Percentiles rank a stretch among this genome's conserved stretches.
phyloP scores from a whole-genome alignment of 2,329 filamentous ascomycete genomes.

The Sporothrix pseudoabietina region DNA sequence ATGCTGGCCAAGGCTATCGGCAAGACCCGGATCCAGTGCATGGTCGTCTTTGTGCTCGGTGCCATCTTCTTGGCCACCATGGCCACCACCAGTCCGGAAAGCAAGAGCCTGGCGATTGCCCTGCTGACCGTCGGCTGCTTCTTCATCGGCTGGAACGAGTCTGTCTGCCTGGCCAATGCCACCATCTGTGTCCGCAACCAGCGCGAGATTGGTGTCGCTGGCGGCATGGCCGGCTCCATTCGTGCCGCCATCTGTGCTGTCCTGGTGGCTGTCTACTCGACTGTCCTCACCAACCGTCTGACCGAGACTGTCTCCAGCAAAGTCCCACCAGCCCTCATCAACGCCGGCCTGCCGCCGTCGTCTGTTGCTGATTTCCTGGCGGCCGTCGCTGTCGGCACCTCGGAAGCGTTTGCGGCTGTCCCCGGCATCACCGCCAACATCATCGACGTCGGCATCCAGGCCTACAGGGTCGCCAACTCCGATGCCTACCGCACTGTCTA shows the following conservation, averaged over 20 bases:
- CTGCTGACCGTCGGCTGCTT: conserved; percentile 41
- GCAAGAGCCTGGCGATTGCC: conserved; percentile 36
- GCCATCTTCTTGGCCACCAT: conserved; percentile 41
- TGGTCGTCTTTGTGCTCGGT: conserved; percentile 38
- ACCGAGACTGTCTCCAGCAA: conserved; percentile 38
- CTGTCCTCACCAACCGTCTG: conserved; percentile 42
- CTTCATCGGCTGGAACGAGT: conserved; percentile 44
- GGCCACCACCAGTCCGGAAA: conserved; percentile 39
- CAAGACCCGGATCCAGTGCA: conserved; percentile 41
- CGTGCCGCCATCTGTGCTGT: conserved; percentile 43
- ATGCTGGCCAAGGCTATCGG: conserved; percentile 38
- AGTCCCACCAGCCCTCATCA: conserved; percentile 42
- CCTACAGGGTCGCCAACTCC: conserved; percentile 43
- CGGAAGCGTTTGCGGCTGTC: conserved; percentile 39
- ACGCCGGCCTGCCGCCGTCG: conserved; percentile 44
- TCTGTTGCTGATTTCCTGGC: conserved; percentile 44
- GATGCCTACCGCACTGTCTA: conserved; percentile 44
- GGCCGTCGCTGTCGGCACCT: conserved; percentile 36
- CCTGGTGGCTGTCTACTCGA: conserved; percentile 43
- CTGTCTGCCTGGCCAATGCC: conserved; percentile 42
- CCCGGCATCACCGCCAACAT: conserved; percentile 42
- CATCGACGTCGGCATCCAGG: conserved; percentile 39
- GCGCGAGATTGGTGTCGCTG: conserved; percentile 42
- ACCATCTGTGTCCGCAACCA: conserved; percentile 43
- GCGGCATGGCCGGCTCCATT: conserved; percentile 44